phyloP scores from a whole-genome alignment of 345 rosid species.

The Populus simonii region DNA sequence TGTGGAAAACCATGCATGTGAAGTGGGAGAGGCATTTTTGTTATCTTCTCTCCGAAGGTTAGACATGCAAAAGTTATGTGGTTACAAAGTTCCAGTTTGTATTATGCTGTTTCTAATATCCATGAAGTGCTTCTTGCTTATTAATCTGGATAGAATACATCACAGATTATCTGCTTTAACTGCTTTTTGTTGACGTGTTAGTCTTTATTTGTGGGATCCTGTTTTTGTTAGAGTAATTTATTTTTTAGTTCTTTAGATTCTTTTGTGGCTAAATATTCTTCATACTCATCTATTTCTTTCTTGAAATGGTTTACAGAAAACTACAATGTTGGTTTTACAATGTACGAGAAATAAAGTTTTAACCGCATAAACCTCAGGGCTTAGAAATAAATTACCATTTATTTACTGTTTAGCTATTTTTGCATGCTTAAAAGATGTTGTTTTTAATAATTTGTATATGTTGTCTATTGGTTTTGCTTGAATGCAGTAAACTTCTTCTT shows the following conservation, averaged over 20 bases:
- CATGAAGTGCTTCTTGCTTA: neutral
- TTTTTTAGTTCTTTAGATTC: neutral
- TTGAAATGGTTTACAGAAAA: neutral
- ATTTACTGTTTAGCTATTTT: neutral
- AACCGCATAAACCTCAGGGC: neutral
- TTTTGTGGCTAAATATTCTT: neutral
- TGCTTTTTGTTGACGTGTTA: neutral
- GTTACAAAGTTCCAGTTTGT: neutral
- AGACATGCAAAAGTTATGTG: constrained; percentile 6
- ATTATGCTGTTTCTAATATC: neutral
- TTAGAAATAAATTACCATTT: neutral
- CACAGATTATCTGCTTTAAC: neutral
- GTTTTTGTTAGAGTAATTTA: neutral
- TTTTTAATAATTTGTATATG: neutral
- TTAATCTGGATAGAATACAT: neutral
- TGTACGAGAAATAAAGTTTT: neutral
- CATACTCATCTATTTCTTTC: neutral
- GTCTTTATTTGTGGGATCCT: too few species aligned
- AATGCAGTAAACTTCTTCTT: neutral
- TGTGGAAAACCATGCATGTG: constrained; percentile 62
- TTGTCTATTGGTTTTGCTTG: neutral
- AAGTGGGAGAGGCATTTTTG: constrained; percentile 77
- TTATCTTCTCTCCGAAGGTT: constrained; percentile 85
- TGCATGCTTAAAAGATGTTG: neutral
- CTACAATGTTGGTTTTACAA: neutral